A percentile compares a stretch with the other conserved stretches of the same genome.
phyloP scores from a whole-genome alignment of 139 green algal genomes.

The Coelastrella sp. region DNA sequence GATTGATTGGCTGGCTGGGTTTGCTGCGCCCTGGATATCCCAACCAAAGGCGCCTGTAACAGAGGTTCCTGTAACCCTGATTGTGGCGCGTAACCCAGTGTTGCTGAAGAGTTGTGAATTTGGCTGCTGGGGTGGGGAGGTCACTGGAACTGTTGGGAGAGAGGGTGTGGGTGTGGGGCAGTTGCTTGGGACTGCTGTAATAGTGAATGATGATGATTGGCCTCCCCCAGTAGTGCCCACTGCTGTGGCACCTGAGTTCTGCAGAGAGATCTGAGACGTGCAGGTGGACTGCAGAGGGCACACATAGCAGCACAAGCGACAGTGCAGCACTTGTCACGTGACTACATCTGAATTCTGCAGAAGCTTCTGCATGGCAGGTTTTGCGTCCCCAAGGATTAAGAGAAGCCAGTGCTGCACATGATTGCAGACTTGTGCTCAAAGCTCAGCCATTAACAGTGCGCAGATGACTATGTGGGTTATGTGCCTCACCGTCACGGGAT shows the following conservation, averaged over 20 bases:
- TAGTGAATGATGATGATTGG: not conserved
- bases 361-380: no score
- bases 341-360: no score
- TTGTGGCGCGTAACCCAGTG: not conserved
- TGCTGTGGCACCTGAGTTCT: not conserved
- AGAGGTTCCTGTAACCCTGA: not conserved
- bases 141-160: not conserved
- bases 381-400: no score
- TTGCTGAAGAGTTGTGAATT: not conserved
- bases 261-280: not conserved
- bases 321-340: not conserved
- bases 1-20: not conserved
- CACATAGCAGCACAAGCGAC: not conserved
- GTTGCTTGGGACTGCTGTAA: not conserved
- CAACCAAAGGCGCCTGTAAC: constrained; percentile 1
- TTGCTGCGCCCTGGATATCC: not conserved
- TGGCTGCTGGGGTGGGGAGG: not conserved
- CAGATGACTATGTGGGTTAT: not conserved
- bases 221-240: not conserved
- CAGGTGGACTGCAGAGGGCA: not conserved
- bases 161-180: not conserved
- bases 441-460: not conserved
- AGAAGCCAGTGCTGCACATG: no score
- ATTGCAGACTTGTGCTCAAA: no score
- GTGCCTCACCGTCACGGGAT: not conserved